Conservation (phyloP, 2,329 filamentous ascomycete genomes). For the Orbilia oligospora region DNA sequence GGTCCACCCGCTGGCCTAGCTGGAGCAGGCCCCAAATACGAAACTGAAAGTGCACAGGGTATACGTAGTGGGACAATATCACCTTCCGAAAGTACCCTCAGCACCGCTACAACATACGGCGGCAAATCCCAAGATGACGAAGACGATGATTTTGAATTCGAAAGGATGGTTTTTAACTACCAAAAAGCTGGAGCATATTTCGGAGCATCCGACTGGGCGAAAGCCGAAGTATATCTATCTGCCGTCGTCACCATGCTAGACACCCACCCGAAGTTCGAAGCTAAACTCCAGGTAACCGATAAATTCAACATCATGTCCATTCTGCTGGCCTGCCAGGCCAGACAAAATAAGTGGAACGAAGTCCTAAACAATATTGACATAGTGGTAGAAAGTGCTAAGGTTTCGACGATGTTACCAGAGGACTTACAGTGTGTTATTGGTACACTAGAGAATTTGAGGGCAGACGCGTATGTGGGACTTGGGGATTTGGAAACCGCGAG, state of each 20-base stretch:
- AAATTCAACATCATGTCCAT: background rate
- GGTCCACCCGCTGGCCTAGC: background rate
- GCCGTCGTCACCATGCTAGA: background rate
- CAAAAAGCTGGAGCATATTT: background rate
- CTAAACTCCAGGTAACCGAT: background rate
- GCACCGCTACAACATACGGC: background rate
- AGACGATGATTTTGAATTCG: constrained; percentile 9
- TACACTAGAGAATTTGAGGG: background rate
- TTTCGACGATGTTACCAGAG: background rate
- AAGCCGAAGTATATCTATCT: constrained; percentile 1
- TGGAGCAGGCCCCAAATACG: background rate
- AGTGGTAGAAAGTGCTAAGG: background rate
- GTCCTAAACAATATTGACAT: background rate
- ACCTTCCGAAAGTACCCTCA: background rate
- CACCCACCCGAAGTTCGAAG: background rate
- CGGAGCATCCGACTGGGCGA: constrained; percentile 1
- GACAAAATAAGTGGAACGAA: constrained; percentile 15
- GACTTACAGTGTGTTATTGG: background rate
- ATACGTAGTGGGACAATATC: background rate
- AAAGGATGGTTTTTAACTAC: constrained; percentile 13
- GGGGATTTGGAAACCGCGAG: constrained; percentile 6
- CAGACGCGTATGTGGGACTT: background rate
- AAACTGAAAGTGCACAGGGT: background rate
- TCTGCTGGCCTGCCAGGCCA: background rate
- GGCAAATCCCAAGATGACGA: constrained; percentile 1